Conservation (phyloP, 257 asterid species). For the Nicotiana obtusifolia region DNA sequence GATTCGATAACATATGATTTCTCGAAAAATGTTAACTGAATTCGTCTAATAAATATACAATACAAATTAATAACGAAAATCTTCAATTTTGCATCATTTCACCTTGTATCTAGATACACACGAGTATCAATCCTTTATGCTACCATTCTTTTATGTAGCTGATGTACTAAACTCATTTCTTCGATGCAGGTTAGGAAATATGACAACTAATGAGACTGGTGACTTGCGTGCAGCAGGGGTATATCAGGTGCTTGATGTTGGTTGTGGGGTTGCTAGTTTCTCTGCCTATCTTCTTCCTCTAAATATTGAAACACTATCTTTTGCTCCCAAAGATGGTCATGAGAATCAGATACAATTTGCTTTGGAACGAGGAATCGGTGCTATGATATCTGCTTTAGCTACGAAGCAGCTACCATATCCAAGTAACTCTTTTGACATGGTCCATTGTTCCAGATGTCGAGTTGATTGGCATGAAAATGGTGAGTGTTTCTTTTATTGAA, state of each 20-base stretch:
- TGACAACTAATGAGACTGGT: conserved; percentile 70
- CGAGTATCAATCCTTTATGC: background rate
- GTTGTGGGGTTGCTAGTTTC: conserved; percentile 99
- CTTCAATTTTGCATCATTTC: no score
- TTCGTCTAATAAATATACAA: no score
- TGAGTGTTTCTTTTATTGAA: conserved; percentile 22
- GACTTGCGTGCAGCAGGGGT: conserved; percentile 75
- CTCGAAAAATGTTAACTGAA: no score
- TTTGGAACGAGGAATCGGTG: conserved; percentile 87
- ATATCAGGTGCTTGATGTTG: conserved; percentile 85
- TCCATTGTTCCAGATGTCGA: conserved; percentile 96
- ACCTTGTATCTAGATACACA: no score
- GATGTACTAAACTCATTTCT: background rate
- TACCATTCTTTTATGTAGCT: background rate
- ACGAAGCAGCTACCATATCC: conserved; percentile 91
- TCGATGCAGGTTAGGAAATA: conserved; percentile 75
- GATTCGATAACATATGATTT: no score
- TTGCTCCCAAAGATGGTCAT: conserved; percentile 95
- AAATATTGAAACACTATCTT: conserved; percentile 77
- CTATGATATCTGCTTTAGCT: conserved; percentile 84
- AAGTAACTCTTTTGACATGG: conserved; percentile 82
- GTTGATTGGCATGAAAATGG: conserved; percentile 95
- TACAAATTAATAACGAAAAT: no score
- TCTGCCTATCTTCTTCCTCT: conserved; percentile 89
- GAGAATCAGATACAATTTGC: conserved; percentile 98